Evolutionary conservation across 345 rosid genomes (phyloP).

Genomic region (Eutrema yunnanense): DNA sequence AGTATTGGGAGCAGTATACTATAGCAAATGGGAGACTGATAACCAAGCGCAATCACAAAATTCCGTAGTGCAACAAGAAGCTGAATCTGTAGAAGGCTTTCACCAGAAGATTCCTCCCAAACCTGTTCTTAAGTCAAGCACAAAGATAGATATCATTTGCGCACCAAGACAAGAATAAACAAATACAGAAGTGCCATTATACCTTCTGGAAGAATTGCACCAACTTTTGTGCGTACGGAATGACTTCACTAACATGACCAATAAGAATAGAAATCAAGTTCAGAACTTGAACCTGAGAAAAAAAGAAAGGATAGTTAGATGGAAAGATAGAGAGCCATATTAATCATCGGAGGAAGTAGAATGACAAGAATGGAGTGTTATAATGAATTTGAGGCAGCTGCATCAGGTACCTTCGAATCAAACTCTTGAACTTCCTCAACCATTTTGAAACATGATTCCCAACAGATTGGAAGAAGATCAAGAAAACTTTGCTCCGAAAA

Average conservation of each 20-base stretch:
- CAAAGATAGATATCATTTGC: slow-evolving; percentile 3
- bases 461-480: slow-evolving; percentile 90
- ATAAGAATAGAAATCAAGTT: slow-evolving; percentile 84
- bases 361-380: slow-evolving; percentile 13
- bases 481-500: slow-evolving; percentile 63
- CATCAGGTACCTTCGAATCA: slow-evolving; percentile 75
- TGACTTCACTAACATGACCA: slow-evolving; percentile 65
- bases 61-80: slow-evolving; percentile 88
- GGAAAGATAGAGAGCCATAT: slow-evolving; percentile 6
- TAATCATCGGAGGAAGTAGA: slow-evolving; percentile 2
- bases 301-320: neutral
- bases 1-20: slow-evolving; percentile 76
- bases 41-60: slow-evolving; percentile 86
- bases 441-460: slow-evolving; percentile 84
- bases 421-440: slow-evolving; percentile 94
- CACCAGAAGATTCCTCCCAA: slow-evolving; percentile 97
- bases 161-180: neutral
- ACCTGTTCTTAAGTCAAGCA: slow-evolving; percentile 41
- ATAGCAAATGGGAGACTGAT: slow-evolving; percentile 81
- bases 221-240: slow-evolving; percentile 72
- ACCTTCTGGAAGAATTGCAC: slow-evolving; percentile 88
- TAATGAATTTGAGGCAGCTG: slow-evolving; percentile 2
- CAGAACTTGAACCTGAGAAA: slow-evolving; percentile 84
- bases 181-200: slow-evolving; percentile 6
- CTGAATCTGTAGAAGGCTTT: slow-evolving; percentile 96